Evolutionary conservation across 805 yeast species (phyloP).

Genomic region (Candida endomychidarum): DNA sequence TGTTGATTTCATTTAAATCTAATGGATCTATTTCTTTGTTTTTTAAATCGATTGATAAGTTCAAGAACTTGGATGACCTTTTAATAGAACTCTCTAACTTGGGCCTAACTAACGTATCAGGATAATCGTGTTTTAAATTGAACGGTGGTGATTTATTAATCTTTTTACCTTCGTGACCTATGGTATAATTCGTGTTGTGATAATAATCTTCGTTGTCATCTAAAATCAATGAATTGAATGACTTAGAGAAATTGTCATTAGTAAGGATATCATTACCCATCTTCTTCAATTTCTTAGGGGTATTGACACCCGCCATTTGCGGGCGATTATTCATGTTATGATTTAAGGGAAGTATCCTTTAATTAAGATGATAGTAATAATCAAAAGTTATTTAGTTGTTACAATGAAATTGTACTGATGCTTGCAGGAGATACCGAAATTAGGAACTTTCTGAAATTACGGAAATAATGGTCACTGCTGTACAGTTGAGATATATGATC

Average conservation of each 20-base stretch:
- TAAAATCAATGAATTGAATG: slow-evolving; percentile 43
- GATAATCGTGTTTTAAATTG: slow-evolving; percentile 33
- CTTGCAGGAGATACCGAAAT: not conserved
- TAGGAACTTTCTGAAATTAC: not conserved
- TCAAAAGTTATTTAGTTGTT: not conserved
- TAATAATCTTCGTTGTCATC: slow-evolving; percentile 1
- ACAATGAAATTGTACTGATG: not conserved
- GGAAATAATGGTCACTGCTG: not conserved
- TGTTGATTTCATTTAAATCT: slow-evolving; percentile 27
- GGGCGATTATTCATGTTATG: slow-evolving; percentile 22
- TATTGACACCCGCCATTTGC: slow-evolving; percentile 23
- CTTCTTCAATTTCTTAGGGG: slow-evolving; percentile 8
- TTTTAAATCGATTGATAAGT: slow-evolving; percentile 34
- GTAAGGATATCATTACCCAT: slow-evolving; percentile 24
- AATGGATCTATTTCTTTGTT: slow-evolving; percentile 12
- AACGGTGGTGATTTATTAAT: slow-evolving; percentile 44
- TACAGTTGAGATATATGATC: not conserved
- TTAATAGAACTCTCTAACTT: slow-evolving; percentile 25
- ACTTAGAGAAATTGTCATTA: slow-evolving; percentile 39
- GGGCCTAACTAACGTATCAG: not conserved
- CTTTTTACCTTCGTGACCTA: slow-evolving; percentile 17
- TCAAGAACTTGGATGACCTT: slow-evolving; percentile 42
- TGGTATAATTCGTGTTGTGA: not conserved
- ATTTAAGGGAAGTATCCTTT: not conserved
- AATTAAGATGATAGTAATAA: not conserved